Evolutionary conservation across 2,329 filamentous ascomycete genomes (phyloP).

Genomic region (Pseudopithomyces chartarum): DNA sequence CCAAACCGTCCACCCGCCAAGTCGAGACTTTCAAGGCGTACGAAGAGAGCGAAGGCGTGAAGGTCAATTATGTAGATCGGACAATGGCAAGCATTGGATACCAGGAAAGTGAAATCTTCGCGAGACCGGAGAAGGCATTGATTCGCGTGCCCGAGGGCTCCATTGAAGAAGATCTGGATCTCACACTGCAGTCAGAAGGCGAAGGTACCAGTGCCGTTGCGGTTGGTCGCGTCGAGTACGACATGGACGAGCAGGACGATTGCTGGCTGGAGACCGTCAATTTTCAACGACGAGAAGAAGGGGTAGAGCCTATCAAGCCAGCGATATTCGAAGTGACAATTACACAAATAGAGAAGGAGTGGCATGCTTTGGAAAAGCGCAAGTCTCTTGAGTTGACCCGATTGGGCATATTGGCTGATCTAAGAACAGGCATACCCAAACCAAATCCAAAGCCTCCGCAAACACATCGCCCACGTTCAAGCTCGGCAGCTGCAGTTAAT

Average conservation of each 20-base stretch:
- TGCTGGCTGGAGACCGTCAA: slow-evolving; percentile 93
- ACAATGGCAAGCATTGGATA: slow-evolving; percentile 96
- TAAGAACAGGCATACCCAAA: slow-evolving; percentile 73
- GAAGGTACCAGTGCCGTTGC: slow-evolving; percentile 58
- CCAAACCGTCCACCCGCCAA: slow-evolving; percentile 74
- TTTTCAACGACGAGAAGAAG: slow-evolving; percentile 71
- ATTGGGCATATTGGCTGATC: slow-evolving; percentile 6
- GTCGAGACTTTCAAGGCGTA: slow-evolving; percentile 80
- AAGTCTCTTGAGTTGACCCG: slow-evolving; percentile 8
- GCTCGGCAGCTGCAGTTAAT: slow-evolving; percentile 92
- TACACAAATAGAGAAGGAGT: slow-evolving; percentile 98
- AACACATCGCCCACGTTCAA: slow-evolving; percentile 89
- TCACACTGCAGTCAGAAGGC: slow-evolving; percentile 62
- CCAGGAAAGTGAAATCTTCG: slow-evolving; percentile 90
- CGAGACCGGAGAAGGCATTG: slow-evolving; percentile 74
- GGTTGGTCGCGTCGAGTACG: slow-evolving; percentile 89
- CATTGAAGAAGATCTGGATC: slow-evolving; percentile 67
- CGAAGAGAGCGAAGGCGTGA: slow-evolving; percentile 83
- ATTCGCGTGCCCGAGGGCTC: slow-evolving; percentile 66
- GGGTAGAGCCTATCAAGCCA: slow-evolving; percentile 82
- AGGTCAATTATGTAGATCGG: slow-evolving; percentile 91
- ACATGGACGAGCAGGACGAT: slow-evolving; percentile 99
- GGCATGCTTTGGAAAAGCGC: slow-evolving; percentile 93
- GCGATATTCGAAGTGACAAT: slow-evolving; percentile 97
- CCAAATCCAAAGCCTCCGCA: slow-evolving; percentile 95